phyloP scores from a whole-genome alignment of 306 rosid genomes.

The Fragaria iinumae region DNA sequence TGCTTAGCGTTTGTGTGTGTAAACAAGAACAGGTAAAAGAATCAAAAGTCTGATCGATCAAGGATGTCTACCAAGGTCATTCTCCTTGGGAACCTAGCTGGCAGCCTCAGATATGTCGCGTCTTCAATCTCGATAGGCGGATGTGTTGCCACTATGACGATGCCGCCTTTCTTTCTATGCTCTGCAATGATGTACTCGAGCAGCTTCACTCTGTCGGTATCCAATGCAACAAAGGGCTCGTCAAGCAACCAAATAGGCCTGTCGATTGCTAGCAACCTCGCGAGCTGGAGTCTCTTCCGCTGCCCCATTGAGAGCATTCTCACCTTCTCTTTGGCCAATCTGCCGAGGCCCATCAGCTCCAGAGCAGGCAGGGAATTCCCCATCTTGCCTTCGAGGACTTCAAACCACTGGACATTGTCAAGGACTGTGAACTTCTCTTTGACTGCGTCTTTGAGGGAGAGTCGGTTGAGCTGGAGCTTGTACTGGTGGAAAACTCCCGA shows the following conservation, averaged over 20 bases:
- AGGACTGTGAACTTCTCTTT: too few species aligned
- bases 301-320: conserved; percentile 89
- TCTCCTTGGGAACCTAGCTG: conserved; percentile 88
- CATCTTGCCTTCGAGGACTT: too few species aligned
- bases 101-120: conserved; percentile 60
- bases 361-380: too few species aligned
- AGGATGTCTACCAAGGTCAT: conserved; percentile 72
- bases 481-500: too few species aligned
- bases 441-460: too few species aligned
- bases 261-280: conserved; percentile 77
- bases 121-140: conserved; percentile 72
- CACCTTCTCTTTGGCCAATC: too few species aligned
- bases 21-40: neutral
- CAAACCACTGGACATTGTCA: too few species aligned
- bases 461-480: too few species aligned
- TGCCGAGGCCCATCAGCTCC: too few species aligned
- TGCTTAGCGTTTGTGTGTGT: neutral
- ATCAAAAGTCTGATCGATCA: conserved; percentile 47
- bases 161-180: conserved; percentile 79
- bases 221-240: conserved; percentile 88
- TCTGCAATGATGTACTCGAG: conserved; percentile 73
- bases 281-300: conserved; percentile 78
- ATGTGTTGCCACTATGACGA: conserved; percentile 69
- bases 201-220: conserved; percentile 76
- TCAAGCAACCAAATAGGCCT: conserved; percentile 88